Evolutionary conservation across 805 yeast genomes (phyloP).

Genomic region (Metschnikowia cerradonensis): DNA sequence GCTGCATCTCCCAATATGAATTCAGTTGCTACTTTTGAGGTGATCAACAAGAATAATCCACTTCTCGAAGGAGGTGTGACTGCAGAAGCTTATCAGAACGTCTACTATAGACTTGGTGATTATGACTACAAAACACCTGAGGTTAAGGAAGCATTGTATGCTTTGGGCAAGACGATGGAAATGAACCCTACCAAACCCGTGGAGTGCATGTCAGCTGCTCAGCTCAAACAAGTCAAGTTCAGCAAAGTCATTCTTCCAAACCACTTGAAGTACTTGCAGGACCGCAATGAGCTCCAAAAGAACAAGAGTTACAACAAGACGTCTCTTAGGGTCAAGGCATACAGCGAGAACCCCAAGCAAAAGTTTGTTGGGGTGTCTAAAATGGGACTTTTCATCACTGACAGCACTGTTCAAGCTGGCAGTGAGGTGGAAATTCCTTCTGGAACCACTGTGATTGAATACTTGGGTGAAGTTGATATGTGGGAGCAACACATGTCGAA

Average conservation of each 20-base stretch:
- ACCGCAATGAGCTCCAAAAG: constrained; percentile 32
- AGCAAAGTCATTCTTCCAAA: constrained; percentile 33
- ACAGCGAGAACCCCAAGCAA: constrained; percentile 54
- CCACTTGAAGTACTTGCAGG: constrained; percentile 27
- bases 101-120: constrained; percentile 44
- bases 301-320: constrained; percentile 22
- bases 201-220: constrained; percentile 20
- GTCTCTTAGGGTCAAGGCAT: constrained; percentile 49
- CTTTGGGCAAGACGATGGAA: constrained; percentile 24
- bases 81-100: constrained; percentile 49
- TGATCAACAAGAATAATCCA: constrained; percentile 41
- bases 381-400: constrained; percentile 52
- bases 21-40: constrained; percentile 4
- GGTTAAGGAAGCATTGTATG: constrained; percentile 22
- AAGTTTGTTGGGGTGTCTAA: constrained; percentile 67
- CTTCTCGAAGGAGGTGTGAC: constrained; percentile 36
- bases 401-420: constrained; percentile 10
- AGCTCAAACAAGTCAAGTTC: constrained; percentile 28
- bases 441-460: constrained; percentile 54
- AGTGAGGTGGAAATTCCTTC: constrained; percentile 29
- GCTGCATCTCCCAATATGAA: constrained; percentile 8
- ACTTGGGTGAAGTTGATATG: constrained; percentile 68
- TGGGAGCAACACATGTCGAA: constrained; percentile 61
- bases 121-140: constrained; percentile 43
- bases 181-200: constrained; percentile 23